Evolutionary conservation across 2,329 filamentous ascomycete genomes (phyloP), one percentile per base, ranked within the genome.

Genomic region (Gremmenia infestans): DNA sequence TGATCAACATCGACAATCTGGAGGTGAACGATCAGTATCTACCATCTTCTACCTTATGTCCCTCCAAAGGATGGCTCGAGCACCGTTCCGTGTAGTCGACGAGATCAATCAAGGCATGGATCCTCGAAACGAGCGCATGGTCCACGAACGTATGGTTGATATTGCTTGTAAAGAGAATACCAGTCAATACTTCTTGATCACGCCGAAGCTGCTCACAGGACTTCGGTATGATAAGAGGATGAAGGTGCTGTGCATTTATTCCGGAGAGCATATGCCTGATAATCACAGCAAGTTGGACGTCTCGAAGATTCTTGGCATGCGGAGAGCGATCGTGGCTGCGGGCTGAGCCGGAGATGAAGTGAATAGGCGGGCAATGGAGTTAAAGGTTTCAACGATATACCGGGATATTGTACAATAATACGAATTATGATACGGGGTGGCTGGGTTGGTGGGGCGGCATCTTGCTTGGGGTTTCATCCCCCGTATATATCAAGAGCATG

Each of bases 21-120:
- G 94, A 66, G 94, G 94, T 61, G 94, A 99, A 75, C 88, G 94
- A 57, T 91, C 94, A 23, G 93, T 99, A 22, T 96, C 91, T 22
- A 99, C 94, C 14, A 96, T 97, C 69, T 99, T 97, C 80, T 99
- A 95, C 75, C 89, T 99, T 55, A 97, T 99, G 92, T 91, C 94
- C 5, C 82, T 99, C 25, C 94, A 99, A 72, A 89, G 89, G 50
- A 86, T 99, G 67, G 93, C 94, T 15, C 88, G 91, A 67, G 91
- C 92, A 3, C 94, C 94, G 1, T 99, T 99, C 81, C 91, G 94
- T 52, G 93, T 99, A 50, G 94, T 99, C 57, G 94, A 99, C 73
- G 94, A 99, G 76, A 99, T 99, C 79, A 99, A 99, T 70, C 94
- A 99, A 74, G 94, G 94, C 63, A 99, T 99, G 94, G 94, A 99